Evolutionary conservation across 768 basidiomycete species (phyloP).

Genomic region (Coprinopsis strossmayeri): DNA sequence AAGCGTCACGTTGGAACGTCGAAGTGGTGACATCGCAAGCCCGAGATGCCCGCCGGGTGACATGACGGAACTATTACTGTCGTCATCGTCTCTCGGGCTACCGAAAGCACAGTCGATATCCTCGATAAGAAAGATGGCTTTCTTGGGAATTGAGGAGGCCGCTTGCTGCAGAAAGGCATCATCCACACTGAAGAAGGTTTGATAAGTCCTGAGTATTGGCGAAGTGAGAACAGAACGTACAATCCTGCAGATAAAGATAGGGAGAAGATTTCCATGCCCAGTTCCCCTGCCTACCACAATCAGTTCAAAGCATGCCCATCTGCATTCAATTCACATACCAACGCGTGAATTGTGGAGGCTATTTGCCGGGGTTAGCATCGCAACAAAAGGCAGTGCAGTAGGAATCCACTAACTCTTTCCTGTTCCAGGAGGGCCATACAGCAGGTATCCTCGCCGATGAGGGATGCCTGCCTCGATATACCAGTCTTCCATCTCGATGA

Average conservation of each 20-base stretch:
- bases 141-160: constrained; percentile 40
- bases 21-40: constrained; percentile 4
- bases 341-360: constrained; percentile 50
- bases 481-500: constrained; percentile 50
- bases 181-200: constrained; percentile 31
- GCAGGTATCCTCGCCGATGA: constrained; percentile 48
- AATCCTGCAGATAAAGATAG: constrained; percentile 42
- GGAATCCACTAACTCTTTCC: constrained; percentile 53
- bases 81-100: constrained; percentile 37
- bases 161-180: constrained; percentile 42
- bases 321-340: constrained; percentile 22
- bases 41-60: constrained; percentile 9
- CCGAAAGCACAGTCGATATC: constrained; percentile 59
- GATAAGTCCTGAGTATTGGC: constrained; percentile 4
- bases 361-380: too few relatives aligned
- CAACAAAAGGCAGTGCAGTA: too few relatives aligned
- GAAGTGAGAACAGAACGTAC: constrained; percentile 23
- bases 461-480: constrained; percentile 52
- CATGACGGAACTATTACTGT: constrained; percentile 16
- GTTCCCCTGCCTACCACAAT: constrained; percentile 40
- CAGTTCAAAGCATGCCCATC: neutral
- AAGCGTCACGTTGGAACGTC: constrained; percentile 37
- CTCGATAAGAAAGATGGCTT: constrained; percentile 50
- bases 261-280: constrained; percentile 80
- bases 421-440: constrained; percentile 56